Evolutionary conservation across 1,284 basidiomycete species (phyloP).

Genomic region (Boletus semigastroideus): DNA sequence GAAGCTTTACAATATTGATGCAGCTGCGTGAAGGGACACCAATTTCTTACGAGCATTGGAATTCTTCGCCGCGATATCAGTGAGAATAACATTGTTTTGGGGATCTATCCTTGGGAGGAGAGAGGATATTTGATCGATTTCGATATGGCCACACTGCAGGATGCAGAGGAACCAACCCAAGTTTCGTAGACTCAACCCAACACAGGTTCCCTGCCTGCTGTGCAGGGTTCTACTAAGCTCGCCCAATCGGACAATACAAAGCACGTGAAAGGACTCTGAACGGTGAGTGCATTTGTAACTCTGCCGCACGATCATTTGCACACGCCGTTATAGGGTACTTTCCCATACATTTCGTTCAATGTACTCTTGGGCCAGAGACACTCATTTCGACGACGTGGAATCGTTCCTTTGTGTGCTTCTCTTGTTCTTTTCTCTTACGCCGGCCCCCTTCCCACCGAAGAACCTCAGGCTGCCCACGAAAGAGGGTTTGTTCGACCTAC

Average conservation of each 20-base stretch:
- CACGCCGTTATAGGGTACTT: not conserved
- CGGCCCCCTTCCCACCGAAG: not conserved
- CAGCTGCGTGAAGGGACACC: slow-evolving; percentile 8
- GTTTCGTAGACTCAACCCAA: not conserved
- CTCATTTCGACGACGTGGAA: slow-evolving; percentile 13
- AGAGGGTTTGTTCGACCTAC: not conserved
- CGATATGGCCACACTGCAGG: slow-evolving; percentile 11
- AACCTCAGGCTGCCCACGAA: not conserved
- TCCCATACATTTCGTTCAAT: slow-evolving; percentile 9
- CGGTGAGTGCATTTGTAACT: not conserved
- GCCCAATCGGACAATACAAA: not conserved
- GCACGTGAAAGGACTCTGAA: not conserved
- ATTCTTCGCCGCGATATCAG: slow-evolving; percentile 22
- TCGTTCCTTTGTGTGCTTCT: slow-evolving; percentile 17
- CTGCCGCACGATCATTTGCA: not conserved
- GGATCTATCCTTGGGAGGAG: slow-evolving; percentile 1
- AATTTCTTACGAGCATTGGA: slow-evolving; percentile 9
- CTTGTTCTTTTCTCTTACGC: not conserved
- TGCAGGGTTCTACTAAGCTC: not conserved
- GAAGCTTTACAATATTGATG: not conserved
- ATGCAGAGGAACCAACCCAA: not conserved
- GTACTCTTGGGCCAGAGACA: not conserved
- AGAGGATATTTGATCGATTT: slow-evolving; percentile 11
- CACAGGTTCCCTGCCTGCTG: not conserved
- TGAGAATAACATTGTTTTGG: slow-evolving; percentile 23